These are phyloP conservation scores for Andrographis paniculata DNA, from an alignment of 305 asterid genomes.

Conservation along the genomic window DNA sequence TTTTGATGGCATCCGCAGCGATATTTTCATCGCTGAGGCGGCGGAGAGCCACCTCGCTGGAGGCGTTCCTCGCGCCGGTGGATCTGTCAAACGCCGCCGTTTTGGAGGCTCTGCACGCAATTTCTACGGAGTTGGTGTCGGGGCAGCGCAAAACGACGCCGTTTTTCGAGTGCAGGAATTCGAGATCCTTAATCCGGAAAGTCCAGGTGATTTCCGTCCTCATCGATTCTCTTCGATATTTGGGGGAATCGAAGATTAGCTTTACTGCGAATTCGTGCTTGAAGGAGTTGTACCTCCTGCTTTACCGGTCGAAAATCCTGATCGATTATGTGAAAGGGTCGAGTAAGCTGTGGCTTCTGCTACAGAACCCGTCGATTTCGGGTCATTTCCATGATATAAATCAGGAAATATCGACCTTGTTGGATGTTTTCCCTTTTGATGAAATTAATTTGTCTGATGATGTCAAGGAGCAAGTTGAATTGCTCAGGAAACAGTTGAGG, in stretches of 20 bases:
- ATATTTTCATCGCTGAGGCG: constrained; percentile 55
- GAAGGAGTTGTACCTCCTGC: constrained; percentile 59
- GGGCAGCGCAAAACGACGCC: constrained; percentile 20
- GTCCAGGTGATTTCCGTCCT: constrained; percentile 37
- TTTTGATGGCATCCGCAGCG: constrained; percentile 57
- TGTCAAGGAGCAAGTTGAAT: constrained; percentile 41
- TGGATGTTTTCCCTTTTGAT: constrained; percentile 50
- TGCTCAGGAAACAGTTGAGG: constrained; percentile 40
- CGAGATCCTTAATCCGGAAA: constrained; percentile 41
- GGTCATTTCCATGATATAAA: constrained; percentile 58
- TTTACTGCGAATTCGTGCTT: constrained; percentile 42
- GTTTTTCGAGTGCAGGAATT: constrained; percentile 30
- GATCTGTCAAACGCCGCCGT: constrained; percentile 37
- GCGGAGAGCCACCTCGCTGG: constrained; percentile 53
- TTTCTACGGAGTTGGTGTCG: constrained; percentile 36
- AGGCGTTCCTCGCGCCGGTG: constrained; percentile 49
- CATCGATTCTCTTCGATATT: constrained; percentile 30
- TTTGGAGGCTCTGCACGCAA: constrained; percentile 29
- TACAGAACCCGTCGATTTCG: constrained; percentile 45
- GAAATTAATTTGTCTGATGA: constrained; percentile 32
- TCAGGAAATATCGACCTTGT: constrained; percentile 51
- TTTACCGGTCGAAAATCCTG: constrained; percentile 50
- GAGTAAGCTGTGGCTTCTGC: constrained; percentile 57
- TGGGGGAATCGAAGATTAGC: constrained; percentile 21
- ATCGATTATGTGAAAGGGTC: constrained; percentile 46